Evolutionary conservation across 1,284 basidiomycete genomes (phyloP), one percentile per base, ranked within the genome.

Genomic region (Ustanciosporium gigantosporum): DNA sequence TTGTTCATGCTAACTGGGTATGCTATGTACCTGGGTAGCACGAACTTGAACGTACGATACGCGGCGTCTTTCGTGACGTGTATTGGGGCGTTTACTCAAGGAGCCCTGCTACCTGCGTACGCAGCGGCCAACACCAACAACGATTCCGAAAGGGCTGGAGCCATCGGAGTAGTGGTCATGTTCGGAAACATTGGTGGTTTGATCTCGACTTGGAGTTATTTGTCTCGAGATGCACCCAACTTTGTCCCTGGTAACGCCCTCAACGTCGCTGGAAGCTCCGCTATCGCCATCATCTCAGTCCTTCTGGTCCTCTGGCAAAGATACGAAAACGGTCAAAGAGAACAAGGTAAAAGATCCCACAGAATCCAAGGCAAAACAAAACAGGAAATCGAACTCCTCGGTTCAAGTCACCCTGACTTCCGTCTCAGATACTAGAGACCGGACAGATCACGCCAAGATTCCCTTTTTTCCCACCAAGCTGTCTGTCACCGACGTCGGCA

Each of bases 1-100:
- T 58, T 73, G 1, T 41, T 78, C n/a, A 76, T 78, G 68, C 58
- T 74, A 8, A 47, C 72, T 9, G 72, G 77, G 3, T 78, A 76
- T 47, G 47, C 66, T 43, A 73, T 75, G 57, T 68, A 70, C 55
- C 41, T 78, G 2, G 70, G 59, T 16, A 48, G 47, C 59, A 25
- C 23, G 20, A 46, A 71, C 25, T 45, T 61, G 2, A 53, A 52
- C 15, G 61, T 61, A 2, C 66, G 74, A 15, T 78, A 78, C 41
- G 69, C 69, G 1, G 70, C 51, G 9, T 50, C 52, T 5, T 78
- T 78, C 65, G 53, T 78, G 17, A 69, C 73, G 22, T 67, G 64
- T 3, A 41, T 60, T 9, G 76, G 76, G 9, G 73, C 72, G 2
- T 79, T 78, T 60, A 49, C 59, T 15, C 70, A 75, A 27, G 77